Conservation (phyloP, 2,329 filamentous ascomycete species). For the Colletotrichum orchidophilum region DNA sequence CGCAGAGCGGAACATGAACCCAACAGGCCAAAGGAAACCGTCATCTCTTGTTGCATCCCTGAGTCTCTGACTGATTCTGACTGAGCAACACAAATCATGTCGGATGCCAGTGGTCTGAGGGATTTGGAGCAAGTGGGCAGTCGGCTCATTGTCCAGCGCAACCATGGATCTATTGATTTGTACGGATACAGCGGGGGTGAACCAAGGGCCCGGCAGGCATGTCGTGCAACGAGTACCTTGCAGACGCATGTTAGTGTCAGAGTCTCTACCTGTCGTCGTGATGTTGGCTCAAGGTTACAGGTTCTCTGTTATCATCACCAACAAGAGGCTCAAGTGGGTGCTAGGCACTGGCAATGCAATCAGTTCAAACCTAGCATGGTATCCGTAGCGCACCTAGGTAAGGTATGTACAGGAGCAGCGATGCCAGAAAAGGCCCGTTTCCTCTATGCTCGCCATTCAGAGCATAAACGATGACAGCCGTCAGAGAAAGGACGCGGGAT, state of each 20-base stretch:
- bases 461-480: conserved; percentile 17
- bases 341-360: no score
- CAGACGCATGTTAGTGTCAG: background rate
- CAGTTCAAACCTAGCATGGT: no score
- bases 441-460: conserved; percentile 13
- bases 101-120: background rate
- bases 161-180: background rate
- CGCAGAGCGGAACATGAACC: no score
- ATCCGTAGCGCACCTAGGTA: no score
- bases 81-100: background rate
- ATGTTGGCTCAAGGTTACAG: background rate
- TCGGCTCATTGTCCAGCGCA: background rate
- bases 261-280: no score
- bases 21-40: no score
- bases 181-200: conserved; percentile 5
- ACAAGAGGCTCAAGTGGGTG: no score
- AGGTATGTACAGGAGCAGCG: no score
- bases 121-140: conserved; percentile 7
- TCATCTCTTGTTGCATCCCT: background rate
- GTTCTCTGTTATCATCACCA: no score
- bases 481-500: background rate
- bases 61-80: background rate
- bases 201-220: background rate
- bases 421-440: conserved; percentile 8
- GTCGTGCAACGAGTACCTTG: conserved; percentile 15